Evolutionary conservation across 257 asterid genomes (phyloP).

Genomic region (Prunella vulgaris): DNA sequence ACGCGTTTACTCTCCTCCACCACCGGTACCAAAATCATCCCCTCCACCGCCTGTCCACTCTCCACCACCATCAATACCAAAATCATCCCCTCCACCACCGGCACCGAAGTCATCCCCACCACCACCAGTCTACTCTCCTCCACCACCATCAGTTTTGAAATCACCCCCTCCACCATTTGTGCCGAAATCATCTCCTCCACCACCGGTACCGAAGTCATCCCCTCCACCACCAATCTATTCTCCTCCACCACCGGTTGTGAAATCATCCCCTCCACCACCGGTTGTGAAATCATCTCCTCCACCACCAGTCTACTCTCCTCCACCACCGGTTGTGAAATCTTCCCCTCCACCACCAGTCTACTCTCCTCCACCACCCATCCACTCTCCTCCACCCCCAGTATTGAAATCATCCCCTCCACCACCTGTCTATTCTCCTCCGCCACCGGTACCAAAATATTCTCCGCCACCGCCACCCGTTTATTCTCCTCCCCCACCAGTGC

Average conservation of each 20-base stretch:
- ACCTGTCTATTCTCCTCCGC: not conserved
- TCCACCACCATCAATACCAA: not conserved
- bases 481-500: constrained; percentile 19
- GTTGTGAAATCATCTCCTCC: not conserved
- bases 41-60: constrained; percentile 6
- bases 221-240: not conserved
- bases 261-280: constrained; percentile 19
- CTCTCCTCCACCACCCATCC: too few species aligned
- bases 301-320: constrained; percentile 1
- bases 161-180: constrained; percentile 19
- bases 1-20: not conserved
- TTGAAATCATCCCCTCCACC: not conserved
- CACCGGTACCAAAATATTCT: not conserved
- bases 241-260: not conserved
- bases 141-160: constrained; percentile 1
- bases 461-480: constrained; percentile 33
- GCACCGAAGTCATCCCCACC: not conserved
- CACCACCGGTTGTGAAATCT: not conserved
- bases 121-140: not conserved
- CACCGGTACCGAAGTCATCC: not conserved
- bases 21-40: not conserved
- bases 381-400: constrained; percentile 12
- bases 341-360: not conserved
- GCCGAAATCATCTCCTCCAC: not conserved
- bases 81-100: not conserved